Evolutionary conservation across 495 filamentous ascomycete genomes (phyloP).

Genomic region (Sordaria brevicollis): DNA sequence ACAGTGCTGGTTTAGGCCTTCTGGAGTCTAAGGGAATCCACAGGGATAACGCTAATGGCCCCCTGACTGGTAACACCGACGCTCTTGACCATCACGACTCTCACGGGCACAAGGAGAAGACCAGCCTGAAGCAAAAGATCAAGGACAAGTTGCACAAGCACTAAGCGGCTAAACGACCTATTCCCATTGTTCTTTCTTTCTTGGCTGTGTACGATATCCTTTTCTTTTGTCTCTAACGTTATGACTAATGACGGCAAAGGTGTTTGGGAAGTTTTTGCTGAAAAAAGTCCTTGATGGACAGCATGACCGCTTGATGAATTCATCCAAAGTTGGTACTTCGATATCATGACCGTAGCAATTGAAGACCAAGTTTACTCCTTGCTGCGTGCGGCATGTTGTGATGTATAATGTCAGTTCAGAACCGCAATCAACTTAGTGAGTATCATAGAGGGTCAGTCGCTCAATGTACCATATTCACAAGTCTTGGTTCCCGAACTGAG

Average conservation of each 20-base stretch:
- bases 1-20: conserved; percentile 19
- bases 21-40: conserved; percentile 35
- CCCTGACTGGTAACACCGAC: not conserved
- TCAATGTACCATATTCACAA: no score
- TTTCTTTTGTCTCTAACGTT: not conserved
- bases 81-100: not conserved
- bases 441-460: no score
- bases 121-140: conserved; percentile 32
- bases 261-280: not conserved
- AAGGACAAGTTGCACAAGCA: conserved; percentile 36
- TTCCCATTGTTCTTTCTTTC: not conserved
- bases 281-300: not conserved
- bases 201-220: not conserved
- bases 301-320: not conserved
- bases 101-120: conserved; percentile 18
- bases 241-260: not conserved
- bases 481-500: no score
- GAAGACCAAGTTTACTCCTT: no score
- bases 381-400: no score
- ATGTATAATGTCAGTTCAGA: no score
- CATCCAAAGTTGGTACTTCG: not conserved
- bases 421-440: no score
- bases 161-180: not conserved
- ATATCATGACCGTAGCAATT: not conserved
- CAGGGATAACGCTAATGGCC: not conserved